Evolutionary conservation across 169 alveolate genomes (phyloP).

Genomic region (Eimeria maxima): DNA sequence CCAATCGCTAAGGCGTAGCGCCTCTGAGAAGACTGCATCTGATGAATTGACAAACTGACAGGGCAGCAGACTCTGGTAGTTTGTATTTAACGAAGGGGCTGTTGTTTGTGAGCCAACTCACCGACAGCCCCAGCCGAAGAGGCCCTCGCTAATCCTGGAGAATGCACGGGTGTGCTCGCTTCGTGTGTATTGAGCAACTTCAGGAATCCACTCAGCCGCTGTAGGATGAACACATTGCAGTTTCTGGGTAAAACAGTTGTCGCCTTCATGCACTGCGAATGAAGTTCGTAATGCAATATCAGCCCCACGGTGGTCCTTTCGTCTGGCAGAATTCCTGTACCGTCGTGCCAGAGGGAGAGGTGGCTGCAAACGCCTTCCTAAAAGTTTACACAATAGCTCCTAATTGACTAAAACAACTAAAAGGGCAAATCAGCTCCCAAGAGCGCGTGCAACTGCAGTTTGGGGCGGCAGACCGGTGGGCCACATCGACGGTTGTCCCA

Average conservation of each 20-base stretch:
- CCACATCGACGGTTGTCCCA: constrained; percentile 30
- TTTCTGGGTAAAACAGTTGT: neutral
- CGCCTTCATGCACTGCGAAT: neutral
- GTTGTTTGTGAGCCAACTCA: neutral
- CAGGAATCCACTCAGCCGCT: neutral
- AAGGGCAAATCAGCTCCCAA: neutral
- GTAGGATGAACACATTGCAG: neutral
- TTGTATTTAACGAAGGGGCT: neutral
- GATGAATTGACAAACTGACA: neutral
- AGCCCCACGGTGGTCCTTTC: constrained; percentile 42
- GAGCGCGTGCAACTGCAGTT: neutral
- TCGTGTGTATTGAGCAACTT: constrained; percentile 1
- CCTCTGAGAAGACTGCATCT: neutral
- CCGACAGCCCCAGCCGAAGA: constrained; percentile 5
- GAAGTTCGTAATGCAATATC: neutral
- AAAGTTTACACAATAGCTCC: neutral
- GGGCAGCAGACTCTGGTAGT: neutral
- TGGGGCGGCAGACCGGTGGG: constrained; percentile 17
- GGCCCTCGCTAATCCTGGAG: constrained; percentile 6
- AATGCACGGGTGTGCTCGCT: constrained; percentile 13
- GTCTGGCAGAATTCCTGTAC: neutral
- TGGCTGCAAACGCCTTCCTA: neutral
- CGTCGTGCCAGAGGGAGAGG: neutral
- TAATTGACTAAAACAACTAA: neutral
- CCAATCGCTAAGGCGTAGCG: neutral